phyloP scores from a whole-genome alignment of 768 basidiomycete genomes.

The Termitomyces sp. region DNA sequence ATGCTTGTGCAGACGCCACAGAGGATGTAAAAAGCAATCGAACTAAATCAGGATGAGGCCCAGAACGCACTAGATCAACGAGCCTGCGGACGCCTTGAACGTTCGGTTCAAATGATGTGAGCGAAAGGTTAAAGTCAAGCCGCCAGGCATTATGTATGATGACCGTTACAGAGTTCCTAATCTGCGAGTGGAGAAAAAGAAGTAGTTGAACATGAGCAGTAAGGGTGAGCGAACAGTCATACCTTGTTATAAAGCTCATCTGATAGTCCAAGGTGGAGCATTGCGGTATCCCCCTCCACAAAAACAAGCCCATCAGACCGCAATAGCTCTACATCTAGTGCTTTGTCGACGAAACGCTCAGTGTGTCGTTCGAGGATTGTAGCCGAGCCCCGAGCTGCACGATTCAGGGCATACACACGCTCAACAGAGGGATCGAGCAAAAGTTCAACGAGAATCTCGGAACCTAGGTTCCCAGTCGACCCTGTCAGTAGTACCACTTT shows the following conservation, averaged over 20 bases:
- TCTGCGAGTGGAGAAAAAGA: conserved; percentile 15
- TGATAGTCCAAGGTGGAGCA: conserved; percentile 24
- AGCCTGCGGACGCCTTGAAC: conserved; percentile 41
- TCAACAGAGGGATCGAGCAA: conserved; percentile 9
- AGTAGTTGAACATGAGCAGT: neutral
- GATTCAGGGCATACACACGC: conserved; percentile 14
- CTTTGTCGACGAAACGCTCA: conserved; percentile 20
- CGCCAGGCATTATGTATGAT: conserved; percentile 41
- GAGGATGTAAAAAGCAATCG: conserved; percentile 38
- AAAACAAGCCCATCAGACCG: conserved; percentile 25
- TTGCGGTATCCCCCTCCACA: conserved; percentile 26
- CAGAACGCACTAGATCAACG: conserved; percentile 31
- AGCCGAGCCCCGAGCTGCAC: conserved; percentile 7
- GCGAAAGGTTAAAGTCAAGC: conserved; percentile 38
- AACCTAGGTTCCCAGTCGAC: conserved; percentile 17
- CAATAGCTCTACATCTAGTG: conserved; percentile 21
- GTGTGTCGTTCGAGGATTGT: conserved; percentile 13
- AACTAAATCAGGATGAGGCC: conserved; percentile 16
- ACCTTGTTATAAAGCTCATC: conserved; percentile 16
- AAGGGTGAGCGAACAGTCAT: neutral
- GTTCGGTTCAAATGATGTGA: conserved; percentile 46
- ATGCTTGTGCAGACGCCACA: conserved; percentile 25
- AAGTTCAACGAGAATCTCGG: conserved; percentile 12
- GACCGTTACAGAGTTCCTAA: conserved; percentile 24
- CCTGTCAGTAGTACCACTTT: conserved; percentile 15